These are phyloP conservation scores for Fraxinus xanthoxyloides DNA, from an alignment of 305 asterid genomes.

Conservation along the genomic window DNA sequence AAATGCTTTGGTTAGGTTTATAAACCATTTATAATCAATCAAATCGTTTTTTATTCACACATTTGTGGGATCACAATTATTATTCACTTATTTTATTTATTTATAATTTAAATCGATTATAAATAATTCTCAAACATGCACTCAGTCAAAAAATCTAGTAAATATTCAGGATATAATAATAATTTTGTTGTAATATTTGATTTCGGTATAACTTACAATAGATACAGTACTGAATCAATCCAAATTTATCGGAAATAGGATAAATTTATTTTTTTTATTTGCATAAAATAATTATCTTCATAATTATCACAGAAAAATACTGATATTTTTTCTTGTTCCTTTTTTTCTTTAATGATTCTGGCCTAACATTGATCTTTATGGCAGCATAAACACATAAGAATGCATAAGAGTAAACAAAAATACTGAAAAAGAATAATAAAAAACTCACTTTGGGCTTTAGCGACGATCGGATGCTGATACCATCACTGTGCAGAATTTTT, in stretches of 20 bases:
- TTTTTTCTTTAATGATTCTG: not conserved
- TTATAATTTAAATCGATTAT: too few relatives aligned
- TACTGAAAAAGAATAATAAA: not conserved
- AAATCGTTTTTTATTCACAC: too few relatives aligned
- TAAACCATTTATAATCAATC: not conserved
- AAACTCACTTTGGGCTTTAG: not conserved
- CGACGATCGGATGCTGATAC: not conserved
- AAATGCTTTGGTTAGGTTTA: not conserved
- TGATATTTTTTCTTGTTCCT: not conserved
- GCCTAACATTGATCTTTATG: not conserved
- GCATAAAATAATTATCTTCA: not conserved
- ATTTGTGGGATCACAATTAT: not conserved
- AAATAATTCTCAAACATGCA: too few relatives aligned
- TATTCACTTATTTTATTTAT: not conserved
- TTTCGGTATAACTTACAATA: not conserved
- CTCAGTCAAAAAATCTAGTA: too few relatives aligned
- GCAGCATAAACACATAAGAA: not conserved
- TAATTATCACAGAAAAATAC: not conserved
- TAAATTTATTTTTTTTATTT: too few relatives aligned
- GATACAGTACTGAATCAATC: not conserved
- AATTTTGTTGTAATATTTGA: not conserved
- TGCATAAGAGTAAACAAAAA: not conserved
- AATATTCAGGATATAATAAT: not conserved
- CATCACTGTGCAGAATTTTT: not conserved
- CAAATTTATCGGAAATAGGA: not conserved